phyloP scores from a whole-genome alignment of 306 rosid species.

The Glycine soja region DNA sequence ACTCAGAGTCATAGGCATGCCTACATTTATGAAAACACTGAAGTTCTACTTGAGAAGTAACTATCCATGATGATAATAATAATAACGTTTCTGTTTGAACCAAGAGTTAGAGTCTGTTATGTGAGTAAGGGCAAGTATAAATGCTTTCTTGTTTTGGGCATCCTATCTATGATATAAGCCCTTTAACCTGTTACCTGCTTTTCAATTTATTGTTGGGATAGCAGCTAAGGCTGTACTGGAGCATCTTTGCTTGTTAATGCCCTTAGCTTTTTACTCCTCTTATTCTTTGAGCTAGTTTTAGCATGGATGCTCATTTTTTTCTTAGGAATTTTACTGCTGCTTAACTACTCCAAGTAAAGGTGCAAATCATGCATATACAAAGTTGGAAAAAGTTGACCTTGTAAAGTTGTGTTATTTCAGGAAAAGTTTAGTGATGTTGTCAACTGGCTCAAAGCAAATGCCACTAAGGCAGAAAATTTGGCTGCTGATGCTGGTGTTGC shows the following conservation, averaged over 20 bases:
- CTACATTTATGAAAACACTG: constrained; percentile 27
- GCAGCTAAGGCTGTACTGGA: constrained; percentile 6
- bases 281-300: constrained; percentile 35
- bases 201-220: background rate
- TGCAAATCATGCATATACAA: constrained; percentile 34
- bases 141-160: constrained; percentile 12
- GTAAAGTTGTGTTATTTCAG: constrained; percentile 60
- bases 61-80: background rate
- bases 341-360: constrained; percentile 3
- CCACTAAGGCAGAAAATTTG: constrained; percentile 62
- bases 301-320: constrained; percentile 14
- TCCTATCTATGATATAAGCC: constrained; percentile 20
- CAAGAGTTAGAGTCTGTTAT: constrained; percentile 16
- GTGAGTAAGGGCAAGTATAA: constrained; percentile 2
- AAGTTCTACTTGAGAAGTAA: constrained; percentile 3
- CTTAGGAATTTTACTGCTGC: constrained; percentile 13
- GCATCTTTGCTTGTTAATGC: constrained; percentile 12
- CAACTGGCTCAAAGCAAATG: constrained; percentile 87
- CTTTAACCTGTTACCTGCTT: constrained; percentile 4
- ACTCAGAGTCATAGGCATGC: background rate
- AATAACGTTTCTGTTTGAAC: constrained; percentile 2
- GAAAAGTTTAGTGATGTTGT: constrained; percentile 90
- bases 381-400: constrained; percentile 37
- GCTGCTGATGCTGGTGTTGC: constrained; percentile 51
- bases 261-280: constrained; percentile 14